Evolutionary conservation across 139 green algal species (phyloP).

Genomic region (Tetradesmus obliquus): DNA sequence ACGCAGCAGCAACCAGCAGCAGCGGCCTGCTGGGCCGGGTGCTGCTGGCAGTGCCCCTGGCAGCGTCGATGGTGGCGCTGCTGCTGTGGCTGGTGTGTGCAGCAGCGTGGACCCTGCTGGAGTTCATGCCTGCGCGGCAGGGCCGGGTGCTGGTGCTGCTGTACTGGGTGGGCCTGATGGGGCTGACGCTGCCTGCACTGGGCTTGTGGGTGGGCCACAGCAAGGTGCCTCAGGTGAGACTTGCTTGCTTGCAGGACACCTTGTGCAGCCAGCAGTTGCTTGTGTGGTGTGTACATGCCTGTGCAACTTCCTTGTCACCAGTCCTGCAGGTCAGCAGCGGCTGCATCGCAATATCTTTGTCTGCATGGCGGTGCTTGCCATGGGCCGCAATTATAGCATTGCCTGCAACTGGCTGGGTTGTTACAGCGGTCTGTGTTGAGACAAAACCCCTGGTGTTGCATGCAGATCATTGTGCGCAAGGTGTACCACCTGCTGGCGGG

Average conservation of each 20-base stretch:
- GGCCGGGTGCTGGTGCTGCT: constrained; percentile 55
- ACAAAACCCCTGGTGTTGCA: background rate
- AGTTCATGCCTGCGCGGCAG: constrained; percentile 49
- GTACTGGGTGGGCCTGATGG: constrained; percentile 72
- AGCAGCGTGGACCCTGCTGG: constrained; percentile 56
- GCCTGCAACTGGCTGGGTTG: background rate
- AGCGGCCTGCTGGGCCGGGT: background rate
- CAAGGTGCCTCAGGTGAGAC: constrained; percentile 29
- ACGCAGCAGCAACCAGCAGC: constrained; percentile 7
- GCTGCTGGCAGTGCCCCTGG: background rate
- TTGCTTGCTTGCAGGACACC: constrained; percentile 8
- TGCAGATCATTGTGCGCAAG: constrained; percentile 71
- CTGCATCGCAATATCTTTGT: background rate
- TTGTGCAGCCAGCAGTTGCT: background rate
- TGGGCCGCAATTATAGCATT: no score
- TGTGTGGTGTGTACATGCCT: background rate
- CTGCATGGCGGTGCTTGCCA: no score
- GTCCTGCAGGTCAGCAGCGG: background rate
- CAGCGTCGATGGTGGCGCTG: background rate
- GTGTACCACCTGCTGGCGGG: constrained; percentile 85
- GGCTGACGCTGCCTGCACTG: constrained; percentile 63
- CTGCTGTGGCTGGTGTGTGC: constrained; percentile 45
- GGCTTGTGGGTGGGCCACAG: constrained; percentile 39
- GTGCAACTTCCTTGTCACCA: background rate
- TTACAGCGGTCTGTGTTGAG: background rate